Base-by-base conservation (phyloP, 1,284 basidiomycete genomes). In the Phellinidium pouzarii region DNA sequence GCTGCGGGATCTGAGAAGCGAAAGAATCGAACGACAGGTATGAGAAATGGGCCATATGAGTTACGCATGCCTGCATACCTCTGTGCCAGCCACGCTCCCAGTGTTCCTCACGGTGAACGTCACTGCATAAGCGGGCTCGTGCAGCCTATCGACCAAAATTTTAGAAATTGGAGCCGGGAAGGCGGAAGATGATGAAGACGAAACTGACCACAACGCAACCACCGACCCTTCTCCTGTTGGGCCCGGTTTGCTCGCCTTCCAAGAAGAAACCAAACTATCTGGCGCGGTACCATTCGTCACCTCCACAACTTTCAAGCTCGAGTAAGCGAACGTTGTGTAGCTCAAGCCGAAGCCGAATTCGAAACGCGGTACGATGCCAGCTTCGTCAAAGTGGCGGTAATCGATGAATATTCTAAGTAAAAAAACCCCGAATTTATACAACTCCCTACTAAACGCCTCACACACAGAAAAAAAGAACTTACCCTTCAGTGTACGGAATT, bases 321-420 rank as follows among this genome's bases (percentile, higher is more conserved):
- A 77, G 63, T 88, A 90, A 34, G 75, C 68, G 66, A 94, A 96
- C 0, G 69, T 76, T 31, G 92, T 87, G 71, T 94, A 95, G 55
- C 84, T 89, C 60, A 94, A 66, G 0, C 91, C 91, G 65, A 82
- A 91, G 0, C 91, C 91, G 64, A 94, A 94, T 61, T 86, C 83
- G 64, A 76, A 85, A 34, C 81, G 78, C 27, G 82, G 81, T 14
- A 71, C 70, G 56, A 85, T 80, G 54, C 77, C 73, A 61, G 70
- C 66, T 72, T 78, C 72, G 59, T 91, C 85, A 64, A 92, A 92
- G 64, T 82, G 78, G 27, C 87, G 72, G 65, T 91, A 91, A 68
- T 91, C 89, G 62, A 91, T 82, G 60, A 80, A 68, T 42, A 91
- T 64, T 8, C 75, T 73, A 45, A 25, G 14, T 36, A 29, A 27